Conservation (phyloP, 768 basidiomycete species). For the Suillus decipiens region DNA sequence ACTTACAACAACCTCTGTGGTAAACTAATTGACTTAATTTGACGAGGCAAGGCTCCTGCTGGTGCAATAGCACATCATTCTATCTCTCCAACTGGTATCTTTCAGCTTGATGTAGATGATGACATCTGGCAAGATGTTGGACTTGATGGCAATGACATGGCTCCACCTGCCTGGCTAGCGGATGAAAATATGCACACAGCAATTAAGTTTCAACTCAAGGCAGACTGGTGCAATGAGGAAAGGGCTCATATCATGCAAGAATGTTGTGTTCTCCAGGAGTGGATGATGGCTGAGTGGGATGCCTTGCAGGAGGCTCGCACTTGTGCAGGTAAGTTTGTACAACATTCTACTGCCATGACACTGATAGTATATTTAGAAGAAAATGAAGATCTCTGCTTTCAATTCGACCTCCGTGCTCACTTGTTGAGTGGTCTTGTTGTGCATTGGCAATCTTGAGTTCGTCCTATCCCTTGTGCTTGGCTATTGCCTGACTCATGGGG, state of each 20-base stretch:
- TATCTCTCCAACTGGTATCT: constrained; percentile 27
- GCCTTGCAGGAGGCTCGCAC: neutral
- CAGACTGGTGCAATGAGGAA: constrained; percentile 32
- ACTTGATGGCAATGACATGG: constrained; percentile 15
- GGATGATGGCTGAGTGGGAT: constrained; percentile 31
- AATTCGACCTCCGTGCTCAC: neutral
- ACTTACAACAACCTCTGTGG: neutral
- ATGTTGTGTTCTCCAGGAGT: constrained; percentile 21
- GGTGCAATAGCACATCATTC: constrained; percentile 23
- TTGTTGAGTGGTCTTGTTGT: neutral
- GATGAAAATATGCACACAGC: neutral
- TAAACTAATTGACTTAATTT: constrained; percentile 17
- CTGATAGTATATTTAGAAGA: neutral
- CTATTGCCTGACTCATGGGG: neutral
- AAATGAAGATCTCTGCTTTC: neutral
- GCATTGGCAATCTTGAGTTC: constrained; percentile 1
- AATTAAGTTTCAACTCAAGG: constrained; percentile 14
- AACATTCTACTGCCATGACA: neutral
- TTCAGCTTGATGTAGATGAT: constrained; percentile 37
- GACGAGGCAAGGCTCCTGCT: constrained; percentile 21
- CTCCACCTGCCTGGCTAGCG: constrained; percentile 12
- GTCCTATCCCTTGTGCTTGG: neutral
- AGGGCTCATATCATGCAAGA: constrained; percentile 17
- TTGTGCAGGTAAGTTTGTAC: constrained; percentile 11
- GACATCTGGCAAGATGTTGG: constrained; percentile 38